phyloP scores from a whole-genome alignment of 345 rosid genomes.

The Barbarea vulgaris region DNA sequence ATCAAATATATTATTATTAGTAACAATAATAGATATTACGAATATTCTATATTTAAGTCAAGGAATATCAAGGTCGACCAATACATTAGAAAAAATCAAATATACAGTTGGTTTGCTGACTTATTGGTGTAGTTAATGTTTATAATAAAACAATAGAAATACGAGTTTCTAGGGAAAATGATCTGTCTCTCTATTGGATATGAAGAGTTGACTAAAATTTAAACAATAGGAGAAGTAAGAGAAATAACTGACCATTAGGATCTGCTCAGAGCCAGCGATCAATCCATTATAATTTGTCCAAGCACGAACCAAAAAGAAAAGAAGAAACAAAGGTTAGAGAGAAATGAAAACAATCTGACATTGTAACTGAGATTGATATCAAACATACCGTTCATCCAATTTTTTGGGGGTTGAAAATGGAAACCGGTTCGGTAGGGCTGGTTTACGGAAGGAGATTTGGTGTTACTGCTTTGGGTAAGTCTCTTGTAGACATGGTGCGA shows the following conservation, averaged over 20 bases:
- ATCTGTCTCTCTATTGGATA: constrained; percentile 34
- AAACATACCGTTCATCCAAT: constrained; percentile 74
- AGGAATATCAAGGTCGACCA: constrained; percentile 1
- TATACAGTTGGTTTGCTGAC: constrained; percentile 27
- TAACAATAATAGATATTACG: no score
- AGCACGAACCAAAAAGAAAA: constrained; percentile 21
- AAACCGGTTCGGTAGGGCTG: constrained; percentile 71
- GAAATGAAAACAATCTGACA: neutral
- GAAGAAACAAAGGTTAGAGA: neutral
- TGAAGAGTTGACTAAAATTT: constrained; percentile 36
- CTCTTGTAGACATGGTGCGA: constrained; percentile 49
- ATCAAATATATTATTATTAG: no score
- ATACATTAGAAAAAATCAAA: constrained; percentile 25
- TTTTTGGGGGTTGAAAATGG: constrained; percentile 74
- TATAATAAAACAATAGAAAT: neutral
- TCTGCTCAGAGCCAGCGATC: constrained; percentile 45
- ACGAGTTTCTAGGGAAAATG: constrained; percentile 24
- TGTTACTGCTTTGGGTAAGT: constrained; percentile 30
- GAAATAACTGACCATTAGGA: constrained; percentile 65
- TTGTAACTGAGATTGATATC: neutral
- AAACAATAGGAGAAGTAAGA: neutral
- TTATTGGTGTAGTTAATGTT: constrained; percentile 22
- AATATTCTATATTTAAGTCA: no score
- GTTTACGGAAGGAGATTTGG: constrained; percentile 27
- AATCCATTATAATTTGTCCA: constrained; percentile 16